These are phyloP conservation scores for Herpetomonas tarakana DNA, from an alignment of 208 protist genomes.

Conservation along the genomic window DNA sequence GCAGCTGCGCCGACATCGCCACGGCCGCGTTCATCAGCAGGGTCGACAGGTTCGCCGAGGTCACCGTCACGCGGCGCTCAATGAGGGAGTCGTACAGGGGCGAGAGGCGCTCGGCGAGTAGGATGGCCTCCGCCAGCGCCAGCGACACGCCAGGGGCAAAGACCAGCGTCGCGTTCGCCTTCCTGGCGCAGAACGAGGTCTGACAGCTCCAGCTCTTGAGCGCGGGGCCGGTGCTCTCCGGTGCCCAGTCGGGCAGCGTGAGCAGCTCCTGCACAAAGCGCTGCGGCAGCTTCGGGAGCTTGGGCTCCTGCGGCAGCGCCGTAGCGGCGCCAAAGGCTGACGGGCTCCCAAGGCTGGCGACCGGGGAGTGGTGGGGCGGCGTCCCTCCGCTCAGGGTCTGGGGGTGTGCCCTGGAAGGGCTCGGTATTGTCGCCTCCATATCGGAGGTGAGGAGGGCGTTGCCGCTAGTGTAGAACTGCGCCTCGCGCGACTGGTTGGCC, in stretches of 20 bases:
- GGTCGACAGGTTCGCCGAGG: neutral
- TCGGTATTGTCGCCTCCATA: conserved; percentile 1
- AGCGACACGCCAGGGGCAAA: conserved; percentile 25
- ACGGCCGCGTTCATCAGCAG: neutral
- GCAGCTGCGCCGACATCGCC: neutral
- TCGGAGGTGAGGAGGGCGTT: conserved; percentile 8
- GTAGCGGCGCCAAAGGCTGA: neutral
- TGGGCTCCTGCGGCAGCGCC: neutral
- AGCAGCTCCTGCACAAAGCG: conserved; percentile 29
- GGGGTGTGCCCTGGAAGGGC: neutral
- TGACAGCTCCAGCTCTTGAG: neutral
- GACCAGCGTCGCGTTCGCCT: neutral
- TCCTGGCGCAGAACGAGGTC: neutral
- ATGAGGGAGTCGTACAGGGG: conserved; percentile 14
- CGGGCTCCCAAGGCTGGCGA: neutral
- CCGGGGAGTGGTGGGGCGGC: neutral
- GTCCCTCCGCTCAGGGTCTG: neutral
- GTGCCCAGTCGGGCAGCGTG: conserved; percentile 4
- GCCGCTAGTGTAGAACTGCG: conserved; percentile 3
- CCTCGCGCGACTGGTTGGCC: conserved; percentile 3
- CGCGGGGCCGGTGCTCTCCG: neutral
- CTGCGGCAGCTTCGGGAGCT: conserved; percentile 12
- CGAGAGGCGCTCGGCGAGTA: conserved; percentile 19
- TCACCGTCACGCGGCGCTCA: conserved; percentile 11
- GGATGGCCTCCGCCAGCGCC: conserved; percentile 21